phyloP scores from a whole-genome alignment of 495 filamentous ascomycete genomes.

The Neurospora intermedia region DNA sequence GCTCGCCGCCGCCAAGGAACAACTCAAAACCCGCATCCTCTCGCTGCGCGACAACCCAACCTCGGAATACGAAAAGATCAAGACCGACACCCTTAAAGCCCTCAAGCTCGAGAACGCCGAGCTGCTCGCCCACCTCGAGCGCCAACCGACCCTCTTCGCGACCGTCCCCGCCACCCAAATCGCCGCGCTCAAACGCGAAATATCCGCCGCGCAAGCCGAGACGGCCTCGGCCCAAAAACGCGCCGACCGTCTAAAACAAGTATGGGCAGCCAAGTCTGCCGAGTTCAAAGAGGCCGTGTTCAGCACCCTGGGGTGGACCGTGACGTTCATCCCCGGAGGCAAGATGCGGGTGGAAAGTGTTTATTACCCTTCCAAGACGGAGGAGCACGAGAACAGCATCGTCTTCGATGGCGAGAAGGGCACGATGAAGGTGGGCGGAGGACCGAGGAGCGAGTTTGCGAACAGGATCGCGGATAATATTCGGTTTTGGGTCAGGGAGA shows the following conservation, averaged over 20 bases:
- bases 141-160: conserved; percentile 25
- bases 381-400: conserved; percentile 78
- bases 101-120: conserved; percentile 78
- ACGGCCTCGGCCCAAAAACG: conserved; percentile 80
- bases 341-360: conserved; percentile 77
- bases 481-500: conserved; percentile 86
- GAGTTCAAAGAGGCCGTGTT: conserved; percentile 93
- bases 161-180: conserved; percentile 70
- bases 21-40: conserved; percentile 73
- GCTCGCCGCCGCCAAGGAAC: conserved; percentile 57
- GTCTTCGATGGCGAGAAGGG: conserved; percentile 94
- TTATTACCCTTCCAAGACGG: conserved; percentile 56
- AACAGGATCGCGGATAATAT: conserved; percentile 71
- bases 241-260: conserved; percentile 73
- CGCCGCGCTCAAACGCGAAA: conserved; percentile 57
- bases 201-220: conserved; percentile 56
- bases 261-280: conserved; percentile 75
- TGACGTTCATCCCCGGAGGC: conserved; percentile 87
- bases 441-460: conserved; percentile 77
- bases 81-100: conserved; percentile 61
- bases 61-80: conserved; percentile 67
- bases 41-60: conserved; percentile 86
- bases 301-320: conserved; percentile 78
- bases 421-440: conserved; percentile 94
- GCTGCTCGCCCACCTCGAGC: conserved; percentile 65